A percentile compares a stretch with the other conserved stretches of the same genome.
Evolutionary conservation across 2,329 filamentous ascomycete species (phyloP).

Genomic region (Colletotrichum nymphaeae): DNA sequence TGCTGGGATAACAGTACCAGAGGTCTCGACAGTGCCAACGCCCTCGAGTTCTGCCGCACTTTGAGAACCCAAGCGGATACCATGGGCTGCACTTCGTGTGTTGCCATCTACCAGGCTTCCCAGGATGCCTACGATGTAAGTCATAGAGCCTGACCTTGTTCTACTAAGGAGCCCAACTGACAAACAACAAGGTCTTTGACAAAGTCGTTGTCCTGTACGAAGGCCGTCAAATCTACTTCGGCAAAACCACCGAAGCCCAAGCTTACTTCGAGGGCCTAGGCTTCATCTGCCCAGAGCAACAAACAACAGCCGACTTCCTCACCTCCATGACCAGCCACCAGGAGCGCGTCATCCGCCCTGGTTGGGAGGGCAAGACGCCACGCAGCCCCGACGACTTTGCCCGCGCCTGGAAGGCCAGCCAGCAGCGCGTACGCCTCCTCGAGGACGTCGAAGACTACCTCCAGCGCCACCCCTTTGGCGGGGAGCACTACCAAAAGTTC

Average conservation of each 20-base stretch:
- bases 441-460: slow-evolving; percentile 44
- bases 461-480: slow-evolving; percentile 15
- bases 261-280: slow-evolving; percentile 74
- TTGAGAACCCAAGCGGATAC: slow-evolving; percentile 42
- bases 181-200: slow-evolving; percentile 62
- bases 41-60: slow-evolving; percentile 38
- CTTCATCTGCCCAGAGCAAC: slow-evolving; percentile 64
- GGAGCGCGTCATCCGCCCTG: slow-evolving; percentile 41
- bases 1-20: slow-evolving; percentile 61
- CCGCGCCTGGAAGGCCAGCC: slow-evolving; percentile 41
- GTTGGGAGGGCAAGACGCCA: slow-evolving; percentile 42
- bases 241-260: slow-evolving; percentile 68
- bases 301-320: slow-evolving; percentile 81
- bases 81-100: slow-evolving; percentile 40
- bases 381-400: slow-evolving; percentile 47
- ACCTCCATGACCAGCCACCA: slow-evolving; percentile 63
- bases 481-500: slow-evolving; percentile 27
- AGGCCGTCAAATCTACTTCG: slow-evolving; percentile 76
- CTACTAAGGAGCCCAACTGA: not conserved
- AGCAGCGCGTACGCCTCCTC: slow-evolving; percentile 42
- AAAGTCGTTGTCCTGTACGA: slow-evolving; percentile 76
- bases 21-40: slow-evolving; percentile 49
- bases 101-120: slow-evolving; percentile 70
- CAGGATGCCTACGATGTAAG: slow-evolving; percentile 64
- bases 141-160: not conserved